Evolutionary conservation across 2,329 filamentous ascomycete genomes (phyloP), one percentile per base, ranked within the genome.

Genomic region (Cladophialophora psammophila): DNA sequence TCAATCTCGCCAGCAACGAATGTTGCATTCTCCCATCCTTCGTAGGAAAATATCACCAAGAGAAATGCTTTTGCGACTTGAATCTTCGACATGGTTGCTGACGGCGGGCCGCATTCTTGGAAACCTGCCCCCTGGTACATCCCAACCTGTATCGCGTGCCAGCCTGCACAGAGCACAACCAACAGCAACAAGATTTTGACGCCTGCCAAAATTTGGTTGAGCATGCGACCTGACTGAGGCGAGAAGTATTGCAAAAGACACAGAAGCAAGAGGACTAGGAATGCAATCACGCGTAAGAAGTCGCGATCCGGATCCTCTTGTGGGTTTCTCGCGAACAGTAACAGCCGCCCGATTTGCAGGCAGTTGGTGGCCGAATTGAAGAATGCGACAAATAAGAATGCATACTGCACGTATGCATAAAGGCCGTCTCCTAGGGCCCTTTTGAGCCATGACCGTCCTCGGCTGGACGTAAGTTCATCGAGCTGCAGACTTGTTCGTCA

Each of bases 351-450:
- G 35, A 38, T 55, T 26, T 55, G 53, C 15, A 55, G 53, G 53
- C 53, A 55, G 35, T 55, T 55, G 5, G 53, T 36, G 31, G 53
- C 53, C 7, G 53, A 55, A 13, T 55, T 55, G 53, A 55, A 55
- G 53, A 55, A 55, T 5, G 53, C 53, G 31, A 55, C 53, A 26
- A 55, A 55, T 18, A 38, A 18, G 35, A 55, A 55, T 8, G 53
- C 31, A 55, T 55, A 55, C 35, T 55, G 53, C 18, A 55, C 52
- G 35, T 55, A 55, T 55, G 53, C 53, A 35, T 55, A 55, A n/a
- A 55, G 13, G 35, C 53, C 53, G 53, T 55, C 53, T 55, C 53
- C 53, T 8, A 55, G 53, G 13, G 15, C 9, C 32, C 53, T 13
- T 38, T 12, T 55, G 31, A 55, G 26, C 53, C 53, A 55, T 18